Evolutionary conservation across 2,329 filamentous ascomycete species (phyloP).

Genomic region (Ophiocordyceps robertsii): DNA sequence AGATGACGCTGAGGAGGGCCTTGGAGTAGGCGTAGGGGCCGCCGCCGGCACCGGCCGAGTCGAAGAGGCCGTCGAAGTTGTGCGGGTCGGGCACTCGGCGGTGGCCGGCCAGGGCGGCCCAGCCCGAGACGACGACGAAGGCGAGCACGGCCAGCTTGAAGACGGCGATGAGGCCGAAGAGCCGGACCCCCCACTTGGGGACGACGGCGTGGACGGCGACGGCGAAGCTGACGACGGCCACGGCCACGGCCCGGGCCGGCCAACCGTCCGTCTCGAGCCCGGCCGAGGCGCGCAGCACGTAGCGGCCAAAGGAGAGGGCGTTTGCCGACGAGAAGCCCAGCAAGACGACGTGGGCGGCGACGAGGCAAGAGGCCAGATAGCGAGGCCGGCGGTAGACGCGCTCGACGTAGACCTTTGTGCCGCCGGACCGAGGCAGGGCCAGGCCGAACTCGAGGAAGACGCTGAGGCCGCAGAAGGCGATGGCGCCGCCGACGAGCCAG

Average conservation of each 20-base stretch:
- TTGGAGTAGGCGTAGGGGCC: conserved; percentile 41
- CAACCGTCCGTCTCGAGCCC: conserved; percentile 36
- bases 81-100: conserved; percentile 32
- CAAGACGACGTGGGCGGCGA: conserved; percentile 49
- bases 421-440: conserved; percentile 57
- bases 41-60: conserved; percentile 28
- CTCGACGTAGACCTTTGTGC: conserved; percentile 58
- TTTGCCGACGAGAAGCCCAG: conserved; percentile 58
- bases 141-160: conserved; percentile 48
- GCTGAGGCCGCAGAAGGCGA: conserved; percentile 47
- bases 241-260: conserved; percentile 41
- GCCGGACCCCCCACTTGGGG: conserved; percentile 43
- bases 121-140: conserved; percentile 48
- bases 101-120: conserved; percentile 39
- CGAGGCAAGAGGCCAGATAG: conserved; percentile 49
- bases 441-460: conserved; percentile 55
- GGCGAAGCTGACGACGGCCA: conserved; percentile 40
- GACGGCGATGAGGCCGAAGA: conserved; percentile 44
- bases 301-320: conserved; percentile 56
- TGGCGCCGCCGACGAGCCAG: conserved; percentile 48
- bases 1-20: conserved; percentile 43
- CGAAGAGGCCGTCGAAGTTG: conserved; percentile 46
- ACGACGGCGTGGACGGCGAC: conserved; percentile 35
- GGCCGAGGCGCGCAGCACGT: conserved; percentile 44
- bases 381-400: conserved; percentile 51